Percentiles rank a stretch among this genome's conserved stretches.
These are phyloP conservation scores for Liriodendron chinense DNA, from an alignment of 164 flowering plant genomes.

Conservation along the genomic window DNA sequence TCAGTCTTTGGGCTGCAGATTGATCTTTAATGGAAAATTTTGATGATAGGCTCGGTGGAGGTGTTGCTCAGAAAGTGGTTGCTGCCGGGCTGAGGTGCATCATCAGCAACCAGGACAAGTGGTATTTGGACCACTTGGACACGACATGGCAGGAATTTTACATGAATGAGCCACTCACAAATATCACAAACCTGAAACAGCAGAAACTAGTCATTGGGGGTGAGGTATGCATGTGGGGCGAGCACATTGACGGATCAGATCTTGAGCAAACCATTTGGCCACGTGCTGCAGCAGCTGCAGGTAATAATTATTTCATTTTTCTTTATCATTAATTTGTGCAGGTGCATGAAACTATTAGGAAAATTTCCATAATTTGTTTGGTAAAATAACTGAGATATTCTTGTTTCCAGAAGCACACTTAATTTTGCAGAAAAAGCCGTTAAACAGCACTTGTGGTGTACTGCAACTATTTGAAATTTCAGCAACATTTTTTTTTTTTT, in stretches of 20 bases:
- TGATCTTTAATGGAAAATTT: neutral
- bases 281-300: slow-evolving; percentile 98
- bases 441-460: neutral
- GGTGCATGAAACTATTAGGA: neutral
- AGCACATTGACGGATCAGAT: slow-evolving; percentile 65
- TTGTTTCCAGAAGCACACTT: neutral
- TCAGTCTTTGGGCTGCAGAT: too few relatives aligned
- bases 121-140: slow-evolving; percentile 84
- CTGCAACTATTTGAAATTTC: neutral
- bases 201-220: slow-evolving; percentile 74
- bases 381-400: neutral
- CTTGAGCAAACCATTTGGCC: slow-evolving; percentile 92
- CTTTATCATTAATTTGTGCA: too few relatives aligned
- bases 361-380: neutral
- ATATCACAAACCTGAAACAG: slow-evolving; percentile 50
- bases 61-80: slow-evolving; percentile 60
- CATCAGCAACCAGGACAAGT: slow-evolving; percentile 83
- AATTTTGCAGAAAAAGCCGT: neutral
- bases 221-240: slow-evolving; percentile 95
- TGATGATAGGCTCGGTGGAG: slow-evolving; percentile 61
- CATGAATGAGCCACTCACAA: slow-evolving; percentile 65
- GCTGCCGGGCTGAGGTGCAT: slow-evolving; percentile 78
- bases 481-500: too few relatives aligned
- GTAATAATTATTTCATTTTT: slow-evolving; percentile 26
- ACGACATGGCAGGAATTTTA: slow-evolving; percentile 65